Evolutionary conservation across 2,329 filamentous ascomycete genomes (phyloP).

Genomic region (Ascochyta pisi): DNA sequence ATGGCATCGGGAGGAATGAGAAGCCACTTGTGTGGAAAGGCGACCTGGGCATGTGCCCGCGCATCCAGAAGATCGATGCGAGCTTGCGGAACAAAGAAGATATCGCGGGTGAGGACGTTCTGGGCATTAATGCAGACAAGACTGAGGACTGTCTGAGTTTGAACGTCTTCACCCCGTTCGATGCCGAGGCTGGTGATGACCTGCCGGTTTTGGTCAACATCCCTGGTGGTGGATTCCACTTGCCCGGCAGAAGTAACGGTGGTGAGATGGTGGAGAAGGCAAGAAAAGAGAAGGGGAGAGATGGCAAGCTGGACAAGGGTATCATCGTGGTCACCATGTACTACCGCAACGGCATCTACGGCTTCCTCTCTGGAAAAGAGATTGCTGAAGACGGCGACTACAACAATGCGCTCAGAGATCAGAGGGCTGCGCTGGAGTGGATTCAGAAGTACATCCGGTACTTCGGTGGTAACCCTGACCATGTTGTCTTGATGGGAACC

Average conservation of each 20-base stretch:
- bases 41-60: constrained; percentile 42
- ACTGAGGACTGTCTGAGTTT: constrained; percentile 55
- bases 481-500: constrained; percentile 55
- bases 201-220: constrained; percentile 54
- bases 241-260: constrained; percentile 42
- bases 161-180: constrained; percentile 43
- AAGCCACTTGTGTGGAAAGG: constrained; percentile 40
- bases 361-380: constrained; percentile 54
- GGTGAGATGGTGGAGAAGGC: constrained; percentile 43
- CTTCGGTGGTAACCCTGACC: constrained; percentile 56
- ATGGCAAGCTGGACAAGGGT: constrained; percentile 41
- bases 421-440: constrained; percentile 51
- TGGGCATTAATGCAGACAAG: constrained; percentile 33
- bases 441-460: constrained; percentile 52
- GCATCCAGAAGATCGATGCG: constrained; percentile 43
- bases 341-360: constrained; percentile 52
- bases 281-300: constrained; percentile 31
- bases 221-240: constrained; percentile 55
- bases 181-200: constrained; percentile 43
- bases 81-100: constrained; percentile 35
- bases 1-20: constrained; percentile 29
- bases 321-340: constrained; percentile 45
- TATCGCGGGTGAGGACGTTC: constrained; percentile 33
- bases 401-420: constrained; percentile 47
- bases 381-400: constrained; percentile 47